Conservation (phyloP, 108 stramenopile genomes). For the Nitzschia sp. region DNA sequence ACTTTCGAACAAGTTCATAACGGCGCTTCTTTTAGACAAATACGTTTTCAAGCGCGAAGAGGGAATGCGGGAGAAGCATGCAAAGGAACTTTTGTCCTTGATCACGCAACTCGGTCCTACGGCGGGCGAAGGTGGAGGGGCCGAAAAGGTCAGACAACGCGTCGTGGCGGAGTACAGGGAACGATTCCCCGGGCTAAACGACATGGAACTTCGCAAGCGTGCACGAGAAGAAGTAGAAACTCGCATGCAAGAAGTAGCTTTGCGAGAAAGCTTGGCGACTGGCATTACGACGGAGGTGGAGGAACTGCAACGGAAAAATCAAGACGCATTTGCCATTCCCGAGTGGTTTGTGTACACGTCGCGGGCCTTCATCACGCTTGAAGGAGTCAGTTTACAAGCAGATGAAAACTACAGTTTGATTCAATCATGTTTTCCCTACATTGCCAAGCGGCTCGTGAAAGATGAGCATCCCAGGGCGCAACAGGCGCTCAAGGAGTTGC, state of each 20-base stretch:
- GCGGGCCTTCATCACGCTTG: conserved; percentile 72
- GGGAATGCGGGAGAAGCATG: too few species aligned
- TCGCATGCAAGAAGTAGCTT: conserved; percentile 20
- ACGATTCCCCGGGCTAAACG: conserved; percentile 29
- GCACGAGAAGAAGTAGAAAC: conserved; percentile 45
- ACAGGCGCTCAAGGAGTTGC: conserved; percentile 50
- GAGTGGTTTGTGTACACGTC: conserved; percentile 67
- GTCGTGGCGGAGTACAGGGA: too few species aligned
- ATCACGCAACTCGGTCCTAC: too few species aligned
- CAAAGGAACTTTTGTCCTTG: too few species aligned
- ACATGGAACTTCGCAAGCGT: conserved; percentile 36
- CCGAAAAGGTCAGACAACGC: too few species aligned
- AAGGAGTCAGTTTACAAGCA: conserved; percentile 66
- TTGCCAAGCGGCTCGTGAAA: conserved; percentile 55
- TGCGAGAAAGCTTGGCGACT: conserved; percentile 32
- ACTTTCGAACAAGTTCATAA: too few species aligned
- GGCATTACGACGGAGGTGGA: conserved; percentile 60
- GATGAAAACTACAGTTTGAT: conserved; percentile 61
- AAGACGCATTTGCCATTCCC: conserved; percentile 60
- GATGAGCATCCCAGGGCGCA: conserved; percentile 65
- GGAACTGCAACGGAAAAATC: conserved; percentile 55
- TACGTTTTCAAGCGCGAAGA: too few species aligned
- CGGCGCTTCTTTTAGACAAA: too few species aligned
- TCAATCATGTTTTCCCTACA: conserved; percentile 64
- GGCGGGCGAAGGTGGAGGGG: too few species aligned